Evolutionary conservation across 345 rosid species (phyloP), one percentile per base, ranked within the genome.

Genomic region (Dipteronia sinensis): DNA sequence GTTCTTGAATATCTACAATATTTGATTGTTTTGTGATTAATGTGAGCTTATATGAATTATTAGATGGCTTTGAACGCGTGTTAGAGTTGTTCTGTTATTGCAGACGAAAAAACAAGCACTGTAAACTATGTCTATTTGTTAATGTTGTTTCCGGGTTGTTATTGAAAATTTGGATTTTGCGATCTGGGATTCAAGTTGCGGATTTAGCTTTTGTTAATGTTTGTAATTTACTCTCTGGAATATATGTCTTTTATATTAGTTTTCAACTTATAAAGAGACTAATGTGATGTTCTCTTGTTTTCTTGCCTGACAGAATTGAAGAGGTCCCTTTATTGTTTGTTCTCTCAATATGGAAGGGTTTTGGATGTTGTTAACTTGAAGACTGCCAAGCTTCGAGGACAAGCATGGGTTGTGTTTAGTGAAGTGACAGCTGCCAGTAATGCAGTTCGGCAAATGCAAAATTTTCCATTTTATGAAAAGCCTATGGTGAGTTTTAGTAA

Each of bases 321-420:
- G 90, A 89, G 99, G 82, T 91, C 97, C 80, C 93, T 97, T 55
- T 97, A 94, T 81, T 88, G 90, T 85, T 82, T 97, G 73, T 92
- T 97, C 87, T 97, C 99, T 75, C 99, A 94, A 87, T 97, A 89
- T 82, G 99, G 98, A 71, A 92, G 92, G 87, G 91, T 97, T 27
- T 78, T 94, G 88, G 99, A 97, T 89, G 98, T 97, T 75, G 94
- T 97, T 74, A 95, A 98, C 75, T 84, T 97, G 93, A 97, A 97
- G 93, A 94, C 98, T 2, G 86, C 95, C 0, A 94, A 86, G 89
- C 99, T 97, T 75, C 87, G 98, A 10, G 98, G 99, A 31, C 99
- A 97, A 85, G 99, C 98, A 27, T 97, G 99, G 99, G 93, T 97
- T 69, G 90, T 86, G 25, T 97, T 94, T 77, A 90, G 88, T 82